Percentiles rank a stretch among this genome's conserved stretches.
Conservation (phyloP, 495 filamentous ascomycete species). For the Talaromyces ruber region DNA sequence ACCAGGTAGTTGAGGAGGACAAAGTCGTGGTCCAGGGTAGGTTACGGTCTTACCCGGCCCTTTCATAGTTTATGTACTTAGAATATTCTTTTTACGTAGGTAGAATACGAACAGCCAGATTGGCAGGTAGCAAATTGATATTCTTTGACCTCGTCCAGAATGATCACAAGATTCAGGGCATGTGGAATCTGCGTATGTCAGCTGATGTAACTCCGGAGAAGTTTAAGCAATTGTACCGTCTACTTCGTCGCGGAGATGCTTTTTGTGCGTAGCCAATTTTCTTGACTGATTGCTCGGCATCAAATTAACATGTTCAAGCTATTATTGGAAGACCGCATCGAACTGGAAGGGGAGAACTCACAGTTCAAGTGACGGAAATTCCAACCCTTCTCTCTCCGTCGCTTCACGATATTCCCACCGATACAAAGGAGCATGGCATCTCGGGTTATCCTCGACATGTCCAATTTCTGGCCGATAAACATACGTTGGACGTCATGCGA, state of each 20-base stretch:
- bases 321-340: slow-evolving; percentile 64
- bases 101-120: slow-evolving; percentile 53
- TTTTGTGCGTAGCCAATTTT: slow-evolving; percentile 47
- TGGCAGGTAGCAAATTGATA: slow-evolving; percentile 60
- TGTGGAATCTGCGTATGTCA: slow-evolving; percentile 58
- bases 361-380: slow-evolving; percentile 55
- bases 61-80: slow-evolving; percentile 31
- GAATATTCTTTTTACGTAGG: slow-evolving; percentile 38
- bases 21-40: slow-evolving; percentile 37
- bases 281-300: background rate
- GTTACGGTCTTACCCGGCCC: slow-evolving; percentile 20
- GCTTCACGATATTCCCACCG: slow-evolving; percentile 63
- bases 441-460: slow-evolving; percentile 62
- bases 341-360: slow-evolving; percentile 68
- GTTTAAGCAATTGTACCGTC: slow-evolving; percentile 51
- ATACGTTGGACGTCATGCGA: slow-evolving; percentile 56
- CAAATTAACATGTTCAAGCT: slow-evolving; percentile 26
- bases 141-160: slow-evolving; percentile 77
- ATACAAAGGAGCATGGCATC: slow-evolving; percentile 57
- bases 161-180: slow-evolving; percentile 59
- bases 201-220: slow-evolving; percentile 28
- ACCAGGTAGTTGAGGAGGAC: slow-evolving; percentile 37
- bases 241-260: slow-evolving; percentile 66
- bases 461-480: slow-evolving; percentile 67
- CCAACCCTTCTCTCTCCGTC: slow-evolving; percentile 68